A percentile compares a stretch with the other conserved stretches of the same genome.
These are phyloP conservation scores for Elsinoe australis DNA, from an alignment of 2,329 filamentous ascomycete species.

Conservation along the genomic window DNA sequence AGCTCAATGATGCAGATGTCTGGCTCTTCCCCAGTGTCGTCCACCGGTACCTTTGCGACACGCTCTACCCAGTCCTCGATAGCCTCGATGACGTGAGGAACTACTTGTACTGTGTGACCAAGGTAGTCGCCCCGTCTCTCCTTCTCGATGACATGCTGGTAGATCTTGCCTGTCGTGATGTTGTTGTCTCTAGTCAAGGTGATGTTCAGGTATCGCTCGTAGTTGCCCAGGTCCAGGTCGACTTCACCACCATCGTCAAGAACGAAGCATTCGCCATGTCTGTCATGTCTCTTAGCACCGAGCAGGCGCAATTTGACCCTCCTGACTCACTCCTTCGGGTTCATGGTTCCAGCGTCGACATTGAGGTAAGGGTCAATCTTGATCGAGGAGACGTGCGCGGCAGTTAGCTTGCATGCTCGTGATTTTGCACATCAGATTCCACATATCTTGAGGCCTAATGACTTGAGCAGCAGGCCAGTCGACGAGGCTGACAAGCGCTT, in stretches of 20 bases:
- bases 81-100: slow-evolving; percentile 84
- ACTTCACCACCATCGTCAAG: slow-evolving; percentile 74
- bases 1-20: slow-evolving; percentile 85
- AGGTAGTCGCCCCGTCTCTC: slow-evolving; percentile 70
- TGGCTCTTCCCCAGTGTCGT: slow-evolving; percentile 72
- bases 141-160: slow-evolving; percentile 75
- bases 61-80: slow-evolving; percentile 90
- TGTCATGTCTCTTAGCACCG: slow-evolving; percentile 27
- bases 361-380: slow-evolving; percentile 70
- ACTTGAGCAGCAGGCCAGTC: slow-evolving; percentile 70
- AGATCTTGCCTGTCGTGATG: slow-evolving; percentile 96
- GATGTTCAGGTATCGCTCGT: slow-evolving; percentile 74
- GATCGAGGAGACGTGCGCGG: slow-evolving; percentile 53
- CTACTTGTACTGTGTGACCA: slow-evolving; percentile 84
- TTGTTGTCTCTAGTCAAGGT: slow-evolving; percentile 82
- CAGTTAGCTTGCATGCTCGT: slow-evolving; percentile 24
- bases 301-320: no score
- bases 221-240: slow-evolving; percentile 68
- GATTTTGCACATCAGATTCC: neutral
- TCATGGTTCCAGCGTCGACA: slow-evolving; percentile 67
- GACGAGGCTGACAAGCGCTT: slow-evolving; percentile 52
- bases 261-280: slow-evolving; percentile 85
- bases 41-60: slow-evolving; percentile 76
- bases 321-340: slow-evolving; percentile 51
- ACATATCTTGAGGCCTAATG: slow-evolving; percentile 68